These are phyloP conservation scores for Backusella circina DNA, from an alignment of 192 early-diverging fungal species.

Conservation along the genomic window DNA sequence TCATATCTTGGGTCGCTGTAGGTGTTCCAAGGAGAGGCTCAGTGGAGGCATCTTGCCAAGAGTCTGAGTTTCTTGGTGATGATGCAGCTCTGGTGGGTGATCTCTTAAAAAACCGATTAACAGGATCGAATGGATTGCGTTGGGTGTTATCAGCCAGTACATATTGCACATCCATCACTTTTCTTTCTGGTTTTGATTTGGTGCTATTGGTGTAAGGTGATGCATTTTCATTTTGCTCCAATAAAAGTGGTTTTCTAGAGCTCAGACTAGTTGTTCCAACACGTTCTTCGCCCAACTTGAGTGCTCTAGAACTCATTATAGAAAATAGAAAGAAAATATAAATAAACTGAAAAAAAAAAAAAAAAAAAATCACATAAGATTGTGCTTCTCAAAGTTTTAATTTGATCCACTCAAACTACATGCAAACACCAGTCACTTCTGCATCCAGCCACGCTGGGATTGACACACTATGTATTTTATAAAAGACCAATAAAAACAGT, in stretches of 20 bases:
- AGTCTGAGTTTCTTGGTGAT: neutral
- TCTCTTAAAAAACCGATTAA: neutral
- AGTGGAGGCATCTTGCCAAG: slow-evolving; percentile 3
- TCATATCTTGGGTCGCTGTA: neutral
- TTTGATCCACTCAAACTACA: neutral
- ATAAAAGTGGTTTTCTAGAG: neutral
- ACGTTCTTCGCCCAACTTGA: neutral
- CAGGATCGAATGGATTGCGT: slow-evolving; percentile 1
- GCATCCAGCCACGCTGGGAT: neutral
- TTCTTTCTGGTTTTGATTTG: neutral
- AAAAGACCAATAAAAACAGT: neutral
- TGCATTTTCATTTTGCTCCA: neutral
- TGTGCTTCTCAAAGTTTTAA: neutral
- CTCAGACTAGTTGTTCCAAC: neutral
- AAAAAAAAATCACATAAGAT: neutral
- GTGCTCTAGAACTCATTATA: neutral
- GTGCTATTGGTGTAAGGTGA: neutral
- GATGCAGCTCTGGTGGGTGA: neutral
- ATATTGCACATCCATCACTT: neutral
- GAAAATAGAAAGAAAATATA: neutral
- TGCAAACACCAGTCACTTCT: neutral
- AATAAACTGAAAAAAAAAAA: neutral
- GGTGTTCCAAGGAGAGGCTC: neutral
- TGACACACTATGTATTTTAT: neutral
- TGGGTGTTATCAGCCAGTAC: neutral